Conservation (phyloP, 1,284 basidiomycete genomes). For the Irpex rosettiformis region DNA sequence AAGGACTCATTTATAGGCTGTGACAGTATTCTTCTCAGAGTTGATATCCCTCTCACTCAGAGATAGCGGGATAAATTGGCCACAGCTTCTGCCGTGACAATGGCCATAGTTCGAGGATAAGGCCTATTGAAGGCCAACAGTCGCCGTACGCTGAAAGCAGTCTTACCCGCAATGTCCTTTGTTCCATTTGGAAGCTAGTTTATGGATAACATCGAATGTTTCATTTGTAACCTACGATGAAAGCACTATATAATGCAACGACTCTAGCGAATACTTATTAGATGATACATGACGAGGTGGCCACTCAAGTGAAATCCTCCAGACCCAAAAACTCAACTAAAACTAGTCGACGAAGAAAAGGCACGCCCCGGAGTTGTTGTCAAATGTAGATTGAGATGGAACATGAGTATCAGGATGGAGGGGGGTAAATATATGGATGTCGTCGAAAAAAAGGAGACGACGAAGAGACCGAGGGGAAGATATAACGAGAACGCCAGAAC, state of each 20-base stretch:
- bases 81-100: too few species aligned
- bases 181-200: neutral
- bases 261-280: slow-evolving; percentile 2
- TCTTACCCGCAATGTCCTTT: too few species aligned
- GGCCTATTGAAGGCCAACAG: too few species aligned
- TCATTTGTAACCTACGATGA: neutral
- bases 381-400: neutral
- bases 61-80: too few species aligned
- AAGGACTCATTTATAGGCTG: too few species aligned
- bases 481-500: neutral
- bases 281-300: slow-evolving; percentile 2
- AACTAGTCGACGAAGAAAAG: neutral
- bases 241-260: slow-evolving; percentile 4
- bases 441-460: neutral
- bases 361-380: neutral
- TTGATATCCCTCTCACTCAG: too few species aligned
- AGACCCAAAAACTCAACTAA: neutral
- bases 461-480: neutral
- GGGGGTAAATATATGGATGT: neutral
- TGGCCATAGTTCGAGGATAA: too few species aligned
- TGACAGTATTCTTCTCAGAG: too few species aligned
- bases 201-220: neutral
- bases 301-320: slow-evolving; percentile 1
- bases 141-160: too few species aligned
- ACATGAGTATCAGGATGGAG: neutral